Percentiles rank a stretch among this genome's conserved stretches.
Conservation (phyloP, 805 yeast species). For the Ogataea salicorniae region DNA sequence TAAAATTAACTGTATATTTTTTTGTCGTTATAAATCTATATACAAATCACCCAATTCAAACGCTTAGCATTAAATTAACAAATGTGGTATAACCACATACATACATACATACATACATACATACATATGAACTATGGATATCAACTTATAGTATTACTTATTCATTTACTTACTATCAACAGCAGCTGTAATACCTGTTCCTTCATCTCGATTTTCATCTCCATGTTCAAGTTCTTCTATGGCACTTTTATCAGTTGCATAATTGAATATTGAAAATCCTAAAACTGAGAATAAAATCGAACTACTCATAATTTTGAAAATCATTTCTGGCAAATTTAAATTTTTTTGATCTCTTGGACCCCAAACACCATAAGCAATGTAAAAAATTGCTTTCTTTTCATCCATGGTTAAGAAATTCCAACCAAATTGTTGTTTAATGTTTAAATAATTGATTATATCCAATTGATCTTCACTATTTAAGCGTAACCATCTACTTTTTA, state of each 20-base stretch:
- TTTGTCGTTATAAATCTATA: no score
- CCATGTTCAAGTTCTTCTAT: slow-evolving; percentile 6
- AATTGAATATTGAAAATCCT: slow-evolving; percentile 30
- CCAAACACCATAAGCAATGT: slow-evolving; percentile 58
- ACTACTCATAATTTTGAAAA: slow-evolving; percentile 30
- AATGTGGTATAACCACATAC: no score
- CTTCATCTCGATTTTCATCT: slow-evolving; percentile 5
- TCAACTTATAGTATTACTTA: not conserved
- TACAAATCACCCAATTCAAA: no score
- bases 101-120: no score
- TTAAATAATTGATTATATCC: slow-evolving; percentile 32
- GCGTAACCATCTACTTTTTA: slow-evolving; percentile 30
- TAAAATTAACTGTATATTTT: no score
- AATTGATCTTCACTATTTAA: slow-evolving; percentile 30
- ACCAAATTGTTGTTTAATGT: slow-evolving; percentile 32
- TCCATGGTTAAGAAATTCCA: slow-evolving; percentile 39
- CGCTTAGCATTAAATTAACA: no score
- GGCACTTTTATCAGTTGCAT: slow-evolving; percentile 26
- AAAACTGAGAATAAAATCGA: slow-evolving; percentile 29
- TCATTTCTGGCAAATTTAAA: slow-evolving; percentile 28
- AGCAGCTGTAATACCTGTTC: not conserved
- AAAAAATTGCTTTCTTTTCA: slow-evolving; percentile 56
- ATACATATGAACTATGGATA: no score
- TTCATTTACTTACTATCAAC: not conserved
- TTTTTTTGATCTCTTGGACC: slow-evolving; percentile 44